phyloP scores from a whole-genome alignment of 805 yeast species.

The Cyberlindnera nakhonratchasimensis region DNA sequence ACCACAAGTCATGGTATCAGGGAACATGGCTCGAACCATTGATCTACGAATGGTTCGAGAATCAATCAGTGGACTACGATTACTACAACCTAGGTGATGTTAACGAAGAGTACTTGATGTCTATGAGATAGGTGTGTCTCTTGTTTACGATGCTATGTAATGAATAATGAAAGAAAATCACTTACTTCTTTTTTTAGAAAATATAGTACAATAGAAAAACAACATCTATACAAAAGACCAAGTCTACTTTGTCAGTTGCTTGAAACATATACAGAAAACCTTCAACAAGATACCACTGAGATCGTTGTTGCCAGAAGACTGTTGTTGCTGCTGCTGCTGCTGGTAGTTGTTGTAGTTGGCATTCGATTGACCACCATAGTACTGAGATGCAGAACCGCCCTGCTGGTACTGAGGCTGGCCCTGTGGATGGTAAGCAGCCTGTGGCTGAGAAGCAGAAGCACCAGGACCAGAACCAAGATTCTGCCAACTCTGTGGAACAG shows the following conservation, averaged over 20 bases:
- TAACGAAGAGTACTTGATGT: constrained; percentile 16
- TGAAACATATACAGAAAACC: constrained; percentile 35
- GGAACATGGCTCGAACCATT: constrained; percentile 20
- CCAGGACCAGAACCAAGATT: constrained; percentile 8
- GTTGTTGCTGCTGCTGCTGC: constrained; percentile 19
- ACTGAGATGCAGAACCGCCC: constrained; percentile 14
- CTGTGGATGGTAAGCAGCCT: constrained; percentile 19
- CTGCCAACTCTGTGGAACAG: constrained; percentile 39
- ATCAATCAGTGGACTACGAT: constrained; percentile 24
- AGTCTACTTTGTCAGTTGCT: constrained; percentile 25
- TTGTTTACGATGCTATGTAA: neutral
- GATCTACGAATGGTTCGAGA: constrained; percentile 14
- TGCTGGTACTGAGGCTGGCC: constrained; percentile 22
- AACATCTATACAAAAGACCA: too few relatives aligned
- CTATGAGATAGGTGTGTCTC: neutral
- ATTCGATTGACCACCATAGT: constrained; percentile 16
- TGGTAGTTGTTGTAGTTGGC: constrained; percentile 16
- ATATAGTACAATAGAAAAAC: neutral
- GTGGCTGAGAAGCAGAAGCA: constrained; percentile 32
- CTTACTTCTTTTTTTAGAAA: neutral
- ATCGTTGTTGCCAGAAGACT: constrained; percentile 14
- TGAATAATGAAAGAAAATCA: neutral
- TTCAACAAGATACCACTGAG: constrained; percentile 25
- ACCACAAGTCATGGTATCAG: constrained; percentile 15
- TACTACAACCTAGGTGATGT: constrained; percentile 22